Percentiles rank a stretch among this genome's conserved stretches.
Conservation (phyloP, 768 basidiomycete species). For the Tricholoma furcatifolium region DNA sequence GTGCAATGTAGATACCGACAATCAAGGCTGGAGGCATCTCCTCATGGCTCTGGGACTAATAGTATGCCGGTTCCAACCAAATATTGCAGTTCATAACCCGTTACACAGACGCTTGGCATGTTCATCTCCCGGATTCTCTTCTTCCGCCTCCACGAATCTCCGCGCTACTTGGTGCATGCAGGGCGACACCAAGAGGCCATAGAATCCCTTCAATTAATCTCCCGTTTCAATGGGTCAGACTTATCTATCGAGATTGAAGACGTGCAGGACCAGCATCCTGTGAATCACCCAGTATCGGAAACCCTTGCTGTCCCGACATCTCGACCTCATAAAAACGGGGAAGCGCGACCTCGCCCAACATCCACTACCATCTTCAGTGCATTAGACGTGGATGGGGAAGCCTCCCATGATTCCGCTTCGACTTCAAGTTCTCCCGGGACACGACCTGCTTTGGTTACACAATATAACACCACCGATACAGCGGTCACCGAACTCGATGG, state of each 20-base stretch:
- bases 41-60: conserved; percentile 75
- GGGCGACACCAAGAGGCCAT: conserved; percentile 85
- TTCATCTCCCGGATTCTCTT: conserved; percentile 84
- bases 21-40: conserved; percentile 89
- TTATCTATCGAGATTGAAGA: conserved; percentile 69
- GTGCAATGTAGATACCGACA: conserved; percentile 69
- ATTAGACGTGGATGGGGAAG: conserved; percentile 24
- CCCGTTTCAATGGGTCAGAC: conserved; percentile 79
- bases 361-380: conserved; percentile 36
- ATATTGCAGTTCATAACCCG: background rate
- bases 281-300: conserved; percentile 9
- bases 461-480: conserved; percentile 35
- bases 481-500: conserved; percentile 26
- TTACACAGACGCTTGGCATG: conserved; percentile 77
- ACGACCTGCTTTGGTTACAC: conserved; percentile 22
- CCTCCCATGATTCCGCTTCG: background rate
- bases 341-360: conserved; percentile 20
- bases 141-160: conserved; percentile 93
- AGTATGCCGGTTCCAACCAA: conserved; percentile 47
- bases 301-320: conserved; percentile 1
- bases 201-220: conserved; percentile 80
- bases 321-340: conserved; percentile 2
- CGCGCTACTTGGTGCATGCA: conserved; percentile 88
- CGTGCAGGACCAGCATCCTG: conserved; percentile 48
- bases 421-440: background rate